Percentiles rank a stretch among this genome's conserved stretches.
phyloP scores from a whole-genome alignment of 2,329 filamentous ascomycete genomes.

The Conoideocrella luteorostrata region DNA sequence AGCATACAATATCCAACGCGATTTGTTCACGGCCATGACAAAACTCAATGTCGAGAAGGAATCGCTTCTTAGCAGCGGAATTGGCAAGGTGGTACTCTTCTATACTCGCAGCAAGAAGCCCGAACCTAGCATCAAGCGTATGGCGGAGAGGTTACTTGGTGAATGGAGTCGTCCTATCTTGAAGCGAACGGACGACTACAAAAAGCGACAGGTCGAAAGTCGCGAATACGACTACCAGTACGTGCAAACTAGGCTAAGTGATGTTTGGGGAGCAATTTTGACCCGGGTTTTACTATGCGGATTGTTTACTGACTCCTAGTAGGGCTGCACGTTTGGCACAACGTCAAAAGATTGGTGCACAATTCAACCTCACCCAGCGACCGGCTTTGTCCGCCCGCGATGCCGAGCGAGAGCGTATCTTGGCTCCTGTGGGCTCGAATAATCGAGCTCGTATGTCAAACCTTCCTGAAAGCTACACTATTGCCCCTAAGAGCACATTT shows the following conservation, averaged over 20 bases:
- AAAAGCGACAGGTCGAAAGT: constrained; percentile 66
- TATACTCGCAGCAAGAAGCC: constrained; percentile 94
- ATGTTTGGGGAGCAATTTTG: too few species aligned
- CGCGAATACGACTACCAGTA: constrained; percentile 60
- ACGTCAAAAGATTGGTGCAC: constrained; percentile 39
- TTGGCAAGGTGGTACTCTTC: constrained; percentile 93
- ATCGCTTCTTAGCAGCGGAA: constrained; percentile 78
- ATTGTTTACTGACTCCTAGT: constrained; percentile 8
- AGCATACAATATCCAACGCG: constrained; percentile 94
- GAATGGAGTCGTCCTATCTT: constrained; percentile 96
- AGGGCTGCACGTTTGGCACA: constrained; percentile 50
- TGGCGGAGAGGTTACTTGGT: constrained; percentile 84
- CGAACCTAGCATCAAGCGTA: constrained; percentile 82
- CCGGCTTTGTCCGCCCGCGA: constrained; percentile 38
- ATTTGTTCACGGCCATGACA: constrained; percentile 76
- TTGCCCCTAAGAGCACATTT: constrained; percentile 57
- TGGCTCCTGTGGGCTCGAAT: constrained; percentile 47
- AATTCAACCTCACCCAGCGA: constrained; percentile 45
- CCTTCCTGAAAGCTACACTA: constrained; percentile 50
- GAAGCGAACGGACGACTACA: constrained; percentile 90
- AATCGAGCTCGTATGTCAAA: constrained; percentile 53
- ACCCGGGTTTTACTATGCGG: too few species aligned
- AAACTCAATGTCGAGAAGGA: constrained; percentile 88
- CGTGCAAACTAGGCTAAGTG: background rate
- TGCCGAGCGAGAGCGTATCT: constrained; percentile 50